Base-by-base conservation (phyloP, 371 early-diverging fungal genomes). In the Apophysomyces variabilis region DNA sequence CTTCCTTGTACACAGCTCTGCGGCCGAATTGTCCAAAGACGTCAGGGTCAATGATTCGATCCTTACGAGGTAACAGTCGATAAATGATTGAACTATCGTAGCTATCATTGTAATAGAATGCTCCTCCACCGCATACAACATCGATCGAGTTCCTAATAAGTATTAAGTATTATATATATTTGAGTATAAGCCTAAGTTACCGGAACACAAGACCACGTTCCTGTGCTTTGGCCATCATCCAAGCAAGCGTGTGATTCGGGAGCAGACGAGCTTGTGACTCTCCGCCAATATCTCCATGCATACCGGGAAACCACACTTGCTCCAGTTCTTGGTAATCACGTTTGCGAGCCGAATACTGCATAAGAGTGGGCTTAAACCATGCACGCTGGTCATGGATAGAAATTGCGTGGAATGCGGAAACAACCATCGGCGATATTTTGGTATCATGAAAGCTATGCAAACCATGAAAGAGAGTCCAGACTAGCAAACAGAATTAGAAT, bases 291-390 rank as follows among this genome's bases (percentile, higher is more conserved):
- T 79, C 79, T 6, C 61, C 54, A 41, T 79, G 79, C 66, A 71
- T 70, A 21, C 79, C 79, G 16, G 79, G 79, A 59, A 79, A 79
- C 79, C 79, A 79, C 2, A 74, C 38, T 63, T 79, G 76, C 39
- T 72, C 71, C 5, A 79, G 47, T 13, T 44, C 62, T 44, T 79
- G 79, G 14, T 68, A 41, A 3, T 60, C 61, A 12, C 38, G 16
- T 37, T 62, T 56, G 2, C 64, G 69, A 0, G 57, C 18, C 5
- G 70, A 62, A 58, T 60, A 74, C 0, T 58, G 54, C 79, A 79
- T 79, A 0, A 76, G 47, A 0, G 76, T 70, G 1, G 76, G 76
- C 13, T 63, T 13, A 61, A 76, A 79, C 76, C 79, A 79, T 18
- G 60, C 71, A n/a, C 79, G 76, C 50, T 79, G 76, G 8, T 76